Evolutionary conservation across 2,329 filamentous ascomycete genomes (phyloP).

Genomic region (Colletotrichum destructivum): DNA sequence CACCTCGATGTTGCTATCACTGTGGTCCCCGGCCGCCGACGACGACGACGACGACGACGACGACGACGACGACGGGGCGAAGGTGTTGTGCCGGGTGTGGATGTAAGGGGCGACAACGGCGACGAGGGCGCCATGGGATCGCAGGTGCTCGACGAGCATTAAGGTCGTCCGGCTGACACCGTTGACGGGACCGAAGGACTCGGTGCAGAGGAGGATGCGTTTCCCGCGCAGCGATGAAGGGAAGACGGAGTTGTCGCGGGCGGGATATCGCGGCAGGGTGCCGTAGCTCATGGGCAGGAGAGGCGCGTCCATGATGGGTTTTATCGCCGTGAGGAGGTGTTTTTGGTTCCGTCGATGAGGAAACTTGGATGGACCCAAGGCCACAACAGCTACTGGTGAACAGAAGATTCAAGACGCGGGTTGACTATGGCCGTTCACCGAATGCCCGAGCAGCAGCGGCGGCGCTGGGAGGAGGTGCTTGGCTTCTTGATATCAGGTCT

Average conservation of each 20-base stretch:
- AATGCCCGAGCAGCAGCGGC: background rate
- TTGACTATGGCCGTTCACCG: background rate
- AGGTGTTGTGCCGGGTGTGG: conserved; percentile 68
- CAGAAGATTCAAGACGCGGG: background rate
- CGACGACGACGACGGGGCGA: conserved; percentile 57
- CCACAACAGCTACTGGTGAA: background rate
- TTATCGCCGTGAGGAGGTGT: too few relatives aligned
- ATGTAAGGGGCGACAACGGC: conserved; percentile 77
- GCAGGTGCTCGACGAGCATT: conserved; percentile 78
- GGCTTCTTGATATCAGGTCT: conserved; percentile 31
- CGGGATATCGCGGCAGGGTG: conserved; percentile 31
- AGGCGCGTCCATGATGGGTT: conserved; percentile 17
- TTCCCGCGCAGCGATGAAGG: conserved; percentile 69
- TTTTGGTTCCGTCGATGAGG: background rate
- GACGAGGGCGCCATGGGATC: conserved; percentile 74
- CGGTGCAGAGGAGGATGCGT: conserved; percentile 77
- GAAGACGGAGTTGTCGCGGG: conserved; percentile 61
- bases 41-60: too few relatives aligned
- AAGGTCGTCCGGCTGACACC: conserved; percentile 80
- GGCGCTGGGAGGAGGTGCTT: conserved; percentile 6
- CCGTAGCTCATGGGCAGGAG: conserved; percentile 27
- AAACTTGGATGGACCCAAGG: too few relatives aligned
- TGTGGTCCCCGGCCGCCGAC: background rate
- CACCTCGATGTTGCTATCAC: conserved; percentile 60
- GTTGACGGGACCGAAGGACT: conserved; percentile 81